Conservation (phyloP, 2,329 filamentous ascomycete species). For the Fusarium pseudograminearum region DNA sequence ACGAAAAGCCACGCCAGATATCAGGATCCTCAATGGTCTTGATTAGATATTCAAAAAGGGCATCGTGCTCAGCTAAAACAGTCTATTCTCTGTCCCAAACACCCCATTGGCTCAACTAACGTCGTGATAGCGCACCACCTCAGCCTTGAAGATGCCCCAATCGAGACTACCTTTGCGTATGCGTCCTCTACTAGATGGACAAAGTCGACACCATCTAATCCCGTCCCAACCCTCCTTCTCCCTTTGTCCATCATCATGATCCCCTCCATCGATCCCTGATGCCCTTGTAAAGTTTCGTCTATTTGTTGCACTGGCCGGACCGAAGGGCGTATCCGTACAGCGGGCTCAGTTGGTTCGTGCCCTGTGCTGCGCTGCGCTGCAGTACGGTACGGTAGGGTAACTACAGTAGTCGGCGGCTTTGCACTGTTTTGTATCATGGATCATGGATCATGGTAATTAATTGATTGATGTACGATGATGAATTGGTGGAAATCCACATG, state of each 20-base stretch:
- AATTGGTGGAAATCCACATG: slow-evolving; percentile 26
- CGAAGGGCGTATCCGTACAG: slow-evolving; percentile 29
- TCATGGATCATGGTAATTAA: slow-evolving; percentile 11
- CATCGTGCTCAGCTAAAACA: slow-evolving; percentile 19
- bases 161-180: slow-evolving; percentile 14
- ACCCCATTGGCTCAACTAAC: slow-evolving; percentile 15
- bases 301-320: slow-evolving; percentile 33
- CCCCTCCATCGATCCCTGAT: neutral
- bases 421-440: slow-evolving; percentile 17
- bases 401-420: slow-evolving; percentile 20
- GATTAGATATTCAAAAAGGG: slow-evolving; percentile 15
- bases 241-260: slow-evolving; percentile 1
- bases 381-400: slow-evolving; percentile 14
- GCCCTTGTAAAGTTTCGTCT: slow-evolving; percentile 25
- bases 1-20: neutral
- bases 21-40: slow-evolving; percentile 2
- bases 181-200: slow-evolving; percentile 5
- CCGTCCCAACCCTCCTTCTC: slow-evolving; percentile 17
- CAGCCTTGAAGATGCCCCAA: slow-evolving; percentile 38
- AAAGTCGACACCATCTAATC: slow-evolving; percentile 27
- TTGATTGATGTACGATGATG: slow-evolving; percentile 9
- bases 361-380: slow-evolving; percentile 9
- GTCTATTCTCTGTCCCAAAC: slow-evolving; percentile 14
- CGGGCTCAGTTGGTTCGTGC: slow-evolving; percentile 15
- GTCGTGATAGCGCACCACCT: slow-evolving; percentile 41